These are phyloP conservation scores for Lenzites betulinus DNA, from an alignment of 768 basidiomycete genomes.

Conservation along the genomic window DNA sequence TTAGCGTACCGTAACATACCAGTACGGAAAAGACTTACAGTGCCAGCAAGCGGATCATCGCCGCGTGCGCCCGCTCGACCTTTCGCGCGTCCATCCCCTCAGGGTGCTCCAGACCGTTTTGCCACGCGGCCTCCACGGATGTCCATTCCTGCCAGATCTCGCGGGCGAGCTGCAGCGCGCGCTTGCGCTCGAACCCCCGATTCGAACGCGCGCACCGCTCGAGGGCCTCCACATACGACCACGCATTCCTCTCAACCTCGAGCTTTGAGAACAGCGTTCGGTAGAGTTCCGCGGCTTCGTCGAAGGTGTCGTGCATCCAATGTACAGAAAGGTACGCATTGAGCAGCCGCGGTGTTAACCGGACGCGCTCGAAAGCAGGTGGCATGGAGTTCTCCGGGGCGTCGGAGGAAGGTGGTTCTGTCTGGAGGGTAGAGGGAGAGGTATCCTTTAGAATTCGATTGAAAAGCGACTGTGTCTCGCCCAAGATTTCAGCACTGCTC, in stretches of 20 bases:
- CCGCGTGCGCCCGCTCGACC: constrained; percentile 69
- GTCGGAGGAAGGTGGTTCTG: neutral
- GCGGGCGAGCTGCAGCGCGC: constrained; percentile 54
- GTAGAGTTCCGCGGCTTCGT: constrained; percentile 50
- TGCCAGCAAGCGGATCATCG: constrained; percentile 65
- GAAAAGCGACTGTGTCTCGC: constrained; percentile 71
- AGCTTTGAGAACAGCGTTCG: constrained; percentile 47
- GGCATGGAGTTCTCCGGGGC: constrained; percentile 27
- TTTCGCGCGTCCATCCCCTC: constrained; percentile 40
- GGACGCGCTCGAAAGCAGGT: constrained; percentile 53
- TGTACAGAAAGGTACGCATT: constrained; percentile 83
- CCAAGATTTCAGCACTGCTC: constrained; percentile 66
- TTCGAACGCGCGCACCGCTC: constrained; percentile 57
- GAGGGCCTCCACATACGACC: constrained; percentile 64
- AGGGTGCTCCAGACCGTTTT: constrained; percentile 17
- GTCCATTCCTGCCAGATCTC: constrained; percentile 72
- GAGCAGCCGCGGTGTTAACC: constrained; percentile 61
- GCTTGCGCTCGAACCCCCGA: constrained; percentile 47
- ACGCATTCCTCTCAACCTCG: constrained; percentile 49
- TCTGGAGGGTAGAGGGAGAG: constrained; percentile 10
- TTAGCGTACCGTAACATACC: neutral
- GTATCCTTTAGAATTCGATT: constrained; percentile 53
- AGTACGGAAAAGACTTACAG: constrained; percentile 46
- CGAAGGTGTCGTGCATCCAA: constrained; percentile 58
- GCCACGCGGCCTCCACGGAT: constrained; percentile 43